phyloP scores from a whole-genome alignment of 73 alveolate species.

The Durusdinium trenchii region DNA sequence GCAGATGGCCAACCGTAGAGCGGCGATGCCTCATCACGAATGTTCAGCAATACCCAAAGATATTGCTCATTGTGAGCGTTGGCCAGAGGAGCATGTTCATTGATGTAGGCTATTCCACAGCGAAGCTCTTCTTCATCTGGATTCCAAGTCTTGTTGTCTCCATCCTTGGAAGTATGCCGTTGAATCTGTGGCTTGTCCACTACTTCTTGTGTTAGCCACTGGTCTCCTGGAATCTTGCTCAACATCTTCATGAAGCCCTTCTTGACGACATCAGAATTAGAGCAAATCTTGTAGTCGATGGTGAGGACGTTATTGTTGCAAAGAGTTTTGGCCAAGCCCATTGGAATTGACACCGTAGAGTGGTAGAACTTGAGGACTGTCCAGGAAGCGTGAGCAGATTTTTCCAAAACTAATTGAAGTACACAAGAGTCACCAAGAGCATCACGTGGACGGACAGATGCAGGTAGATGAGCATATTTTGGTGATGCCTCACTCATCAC shows the following conservation, averaged over 20 bases:
- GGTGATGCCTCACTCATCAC: no score
- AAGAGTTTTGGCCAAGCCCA: background rate
- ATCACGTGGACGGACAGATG: conserved; percentile 11
- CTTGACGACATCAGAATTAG: conserved; percentile 10
- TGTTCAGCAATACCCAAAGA: conserved; percentile 36
- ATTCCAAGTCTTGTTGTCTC: background rate
- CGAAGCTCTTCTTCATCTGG: conserved; percentile 52
- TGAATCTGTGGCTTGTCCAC: background rate
- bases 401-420: background rate
- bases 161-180: background rate
- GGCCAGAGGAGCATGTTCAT: conserved; percentile 13
- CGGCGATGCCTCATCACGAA: conserved; percentile 1
- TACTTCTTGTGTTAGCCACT: conserved; percentile 8
- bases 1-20: conserved; percentile 32
- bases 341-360: conserved; percentile 17
- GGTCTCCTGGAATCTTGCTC: background rate
- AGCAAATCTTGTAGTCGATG: conserved; percentile 8
- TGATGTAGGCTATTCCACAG: conserved; percentile 16
- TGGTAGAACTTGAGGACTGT: conserved; percentile 8
- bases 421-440: conserved; percentile 24
- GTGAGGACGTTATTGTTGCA: background rate
- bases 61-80: conserved; percentile 33
- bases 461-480: no score
- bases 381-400: background rate
- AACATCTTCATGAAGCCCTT: background rate